Percentiles rank a stretch among this genome's conserved stretches.
Conservation (phyloP, 495 filamentous ascomycete species). For the Copromyces sp. region DNA sequence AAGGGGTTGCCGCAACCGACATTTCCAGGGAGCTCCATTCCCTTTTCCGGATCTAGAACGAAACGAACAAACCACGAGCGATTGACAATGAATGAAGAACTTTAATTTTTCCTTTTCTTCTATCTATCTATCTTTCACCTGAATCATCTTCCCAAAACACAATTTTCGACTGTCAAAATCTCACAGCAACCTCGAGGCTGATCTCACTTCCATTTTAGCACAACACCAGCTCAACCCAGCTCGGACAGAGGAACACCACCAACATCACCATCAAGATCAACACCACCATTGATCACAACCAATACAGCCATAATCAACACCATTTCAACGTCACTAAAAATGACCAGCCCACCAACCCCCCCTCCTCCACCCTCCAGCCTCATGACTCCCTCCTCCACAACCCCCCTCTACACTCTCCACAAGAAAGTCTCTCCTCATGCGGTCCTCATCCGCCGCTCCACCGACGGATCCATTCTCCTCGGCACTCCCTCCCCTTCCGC, state of each 20-base stretch:
- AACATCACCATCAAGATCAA: neutral
- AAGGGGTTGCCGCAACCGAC: neutral
- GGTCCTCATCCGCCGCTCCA: slow-evolving; percentile 15
- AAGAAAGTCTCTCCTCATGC: slow-evolving; percentile 4
- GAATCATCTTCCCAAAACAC: neutral
- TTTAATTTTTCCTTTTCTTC: neutral
- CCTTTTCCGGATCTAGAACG: neutral
- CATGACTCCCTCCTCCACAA: neutral
- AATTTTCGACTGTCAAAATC: neutral
- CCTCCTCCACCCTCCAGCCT: neutral
- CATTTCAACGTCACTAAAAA: neutral
- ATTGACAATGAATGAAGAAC: neutral
- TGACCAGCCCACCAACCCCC: neutral
- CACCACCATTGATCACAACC: neutral
- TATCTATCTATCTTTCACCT: neutral
- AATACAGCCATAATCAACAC: neutral
- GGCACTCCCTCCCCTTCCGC: slow-evolving; percentile 2
- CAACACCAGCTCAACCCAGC: neutral
- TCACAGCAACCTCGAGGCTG: neutral
- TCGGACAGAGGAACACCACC: neutral
- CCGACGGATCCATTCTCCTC: slow-evolving; percentile 16
- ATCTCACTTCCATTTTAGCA: neutral
- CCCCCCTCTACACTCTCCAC: slow-evolving; percentile 3
- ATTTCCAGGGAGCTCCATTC: neutral
- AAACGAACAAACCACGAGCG: neutral